phyloP scores from a whole-genome alignment of 2,329 filamentous ascomycete species.

The Pseudogymnoascus sp. region DNA sequence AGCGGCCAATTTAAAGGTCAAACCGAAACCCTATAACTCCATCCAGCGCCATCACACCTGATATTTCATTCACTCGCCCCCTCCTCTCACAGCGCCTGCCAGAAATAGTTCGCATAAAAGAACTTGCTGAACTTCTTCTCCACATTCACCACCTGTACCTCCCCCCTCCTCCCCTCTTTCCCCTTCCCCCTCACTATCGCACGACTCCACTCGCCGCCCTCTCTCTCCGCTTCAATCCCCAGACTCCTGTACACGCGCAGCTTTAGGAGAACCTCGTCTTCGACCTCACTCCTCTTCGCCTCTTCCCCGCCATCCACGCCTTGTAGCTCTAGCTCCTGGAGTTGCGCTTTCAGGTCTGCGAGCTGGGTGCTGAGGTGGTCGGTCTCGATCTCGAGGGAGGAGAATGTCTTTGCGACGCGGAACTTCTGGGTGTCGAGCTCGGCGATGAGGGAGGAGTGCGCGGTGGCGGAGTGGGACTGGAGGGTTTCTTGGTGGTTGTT shows the following conservation, averaged over 20 bases:
- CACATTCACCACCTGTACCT: conserved; percentile 91
- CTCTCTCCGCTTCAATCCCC: conserved; percentile 76
- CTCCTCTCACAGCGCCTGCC: conserved; percentile 65
- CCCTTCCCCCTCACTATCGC: conserved; percentile 77
- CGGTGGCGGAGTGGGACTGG: conserved; percentile 64
- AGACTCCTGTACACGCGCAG: conserved; percentile 86
- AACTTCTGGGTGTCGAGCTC: conserved; percentile 90
- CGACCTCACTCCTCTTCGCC: conserved; percentile 38
- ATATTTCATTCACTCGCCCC: not conserved
- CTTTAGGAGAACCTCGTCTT: conserved; percentile 63
- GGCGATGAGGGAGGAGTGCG: conserved; percentile 77
- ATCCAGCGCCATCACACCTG: not conserved
- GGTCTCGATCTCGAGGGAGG: conserved; percentile 87
- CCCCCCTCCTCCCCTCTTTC: conserved; percentile 79
- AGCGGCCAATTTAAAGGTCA: not conserved
- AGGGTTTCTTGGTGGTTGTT: conserved; percentile 72
- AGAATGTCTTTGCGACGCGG: conserved; percentile 82
- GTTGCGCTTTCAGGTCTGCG: conserved; percentile 62
- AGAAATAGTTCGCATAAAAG: conserved; percentile 95
- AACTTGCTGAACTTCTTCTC: conserved; percentile 85
- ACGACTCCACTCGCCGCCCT: conserved; percentile 72
- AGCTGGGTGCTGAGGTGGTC: conserved; percentile 78
- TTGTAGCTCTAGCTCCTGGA: conserved; percentile 79
- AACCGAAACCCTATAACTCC: not conserved
- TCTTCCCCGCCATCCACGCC: conserved; percentile 64